Base-by-base conservation (phyloP, 192 early-diverging fungal genomes). In the Umbelopsis isabellina region DNA sequence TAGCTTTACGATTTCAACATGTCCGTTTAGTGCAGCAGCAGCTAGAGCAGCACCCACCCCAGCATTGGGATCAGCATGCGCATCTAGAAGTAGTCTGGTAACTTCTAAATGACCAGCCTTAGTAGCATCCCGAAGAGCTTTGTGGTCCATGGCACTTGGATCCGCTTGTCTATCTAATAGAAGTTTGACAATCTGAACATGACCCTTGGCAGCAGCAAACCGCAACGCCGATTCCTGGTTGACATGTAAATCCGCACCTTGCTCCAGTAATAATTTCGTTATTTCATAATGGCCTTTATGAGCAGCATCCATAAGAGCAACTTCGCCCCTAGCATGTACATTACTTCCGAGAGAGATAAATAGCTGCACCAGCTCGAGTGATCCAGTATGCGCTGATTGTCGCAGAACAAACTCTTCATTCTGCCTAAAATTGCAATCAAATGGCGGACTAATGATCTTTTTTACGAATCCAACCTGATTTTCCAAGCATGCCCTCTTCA, bases 121-220 rank as follows among this genome's bases (percentile, higher is more conserved):
- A 1, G 67, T 35, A 1, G 67, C 67, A 9, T 69, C 46, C 12
- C 67, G 45, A 47, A 69, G 67, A n/a, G 67, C 48, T n/a, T 78
- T 81, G 27, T 61, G 61, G 61, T 90, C 88, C 22, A 72, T 69
- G 1, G 70, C 49, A 53, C 80, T 76, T 9, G 74, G 73, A 51
- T 85, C 69, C 12, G 87, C 88, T 11, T 86, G 81, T 5, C 81
- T 83, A 15, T 79, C 79, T 33, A 91, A 66, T 35, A 91, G 55
- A 2, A 82, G 51, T n/a, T 83, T 72, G n/a, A 88, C 84, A 30
- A 85, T 84, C 9, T 84, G 85, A 4, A 69, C 25, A 46, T 88
- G 83, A 4, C 88, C 88, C 65, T 89, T 69, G 48, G 67, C 51
- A 49, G 46, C 49, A 30, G 67, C 30, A 46, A 52, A 52, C 4